phyloP scores from a whole-genome alignment of 495 filamentous ascomycete species.

The Aspergillus homomorphus region DNA sequence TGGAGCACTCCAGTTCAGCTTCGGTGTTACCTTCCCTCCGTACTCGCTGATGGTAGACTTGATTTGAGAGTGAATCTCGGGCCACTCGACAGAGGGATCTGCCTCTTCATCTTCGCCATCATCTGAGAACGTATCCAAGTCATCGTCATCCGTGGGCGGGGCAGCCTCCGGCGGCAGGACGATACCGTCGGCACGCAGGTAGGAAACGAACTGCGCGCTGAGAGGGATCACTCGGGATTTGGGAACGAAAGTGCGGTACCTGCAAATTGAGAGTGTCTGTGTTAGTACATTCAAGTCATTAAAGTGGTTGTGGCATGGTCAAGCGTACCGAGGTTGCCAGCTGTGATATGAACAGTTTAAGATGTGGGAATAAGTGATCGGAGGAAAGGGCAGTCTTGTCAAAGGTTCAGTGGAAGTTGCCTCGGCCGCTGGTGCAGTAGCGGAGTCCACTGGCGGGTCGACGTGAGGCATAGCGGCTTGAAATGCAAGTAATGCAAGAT shows the following conservation, averaged over 20 bases:
- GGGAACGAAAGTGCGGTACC: constrained; percentile 77
- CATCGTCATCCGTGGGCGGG: constrained; percentile 32
- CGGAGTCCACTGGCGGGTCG: constrained; percentile 27
- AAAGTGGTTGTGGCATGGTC: neutral
- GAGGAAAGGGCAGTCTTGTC: constrained; percentile 67
- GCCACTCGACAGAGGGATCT: constrained; percentile 60
- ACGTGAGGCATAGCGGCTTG: constrained; percentile 31
- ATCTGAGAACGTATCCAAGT: constrained; percentile 39
- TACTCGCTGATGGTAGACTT: constrained; percentile 72
- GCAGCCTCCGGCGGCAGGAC: constrained; percentile 62
- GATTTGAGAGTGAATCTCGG: constrained; percentile 71
- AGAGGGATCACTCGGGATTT: constrained; percentile 83
- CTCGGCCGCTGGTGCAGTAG: constrained; percentile 8
- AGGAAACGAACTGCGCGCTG: constrained; percentile 68
- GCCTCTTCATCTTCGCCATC: constrained; percentile 42
- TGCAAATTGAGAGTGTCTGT: constrained; percentile 18
- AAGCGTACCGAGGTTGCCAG: constrained; percentile 67
- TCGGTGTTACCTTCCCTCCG: constrained; percentile 80
- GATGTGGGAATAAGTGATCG: constrained; percentile 80
- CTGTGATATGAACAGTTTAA: constrained; percentile 89
- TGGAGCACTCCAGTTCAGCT: constrained; percentile 95
- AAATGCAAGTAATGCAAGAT: neutral
- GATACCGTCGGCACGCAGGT: constrained; percentile 91
- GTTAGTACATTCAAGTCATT: neutral
- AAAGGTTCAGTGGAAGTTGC: constrained; percentile 22